These are phyloP conservation scores for Arabidopsis arenosa DNA, from an alignment of 345 rosid species.

Conservation along the genomic window DNA sequence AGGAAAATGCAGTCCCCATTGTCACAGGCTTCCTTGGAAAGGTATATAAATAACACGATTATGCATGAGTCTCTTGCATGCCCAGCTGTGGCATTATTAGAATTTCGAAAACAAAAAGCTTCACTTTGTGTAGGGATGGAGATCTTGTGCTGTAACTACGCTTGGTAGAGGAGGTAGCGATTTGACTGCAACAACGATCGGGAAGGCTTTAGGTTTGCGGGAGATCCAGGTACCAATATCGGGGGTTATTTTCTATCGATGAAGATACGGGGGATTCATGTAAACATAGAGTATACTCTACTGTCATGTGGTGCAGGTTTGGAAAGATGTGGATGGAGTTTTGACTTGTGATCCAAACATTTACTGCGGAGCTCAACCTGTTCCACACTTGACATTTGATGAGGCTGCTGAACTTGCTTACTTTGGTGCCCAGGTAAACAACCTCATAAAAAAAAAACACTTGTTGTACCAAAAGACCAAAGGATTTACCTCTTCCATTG, in stretches of 20 bases:
- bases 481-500: not conserved
- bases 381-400: conserved; percentile 86
- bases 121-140: conserved; percentile 66
- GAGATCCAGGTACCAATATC: conserved; percentile 79
- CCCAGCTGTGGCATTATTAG: not conserved
- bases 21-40: conserved; percentile 93
- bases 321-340: conserved; percentile 98
- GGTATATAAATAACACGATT: conserved; percentile 38
- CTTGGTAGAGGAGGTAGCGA: conserved; percentile 96
- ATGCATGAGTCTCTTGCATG: not conserved
- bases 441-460: not conserved
- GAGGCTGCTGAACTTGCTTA: conserved; percentile 98
- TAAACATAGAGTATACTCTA: not conserved
- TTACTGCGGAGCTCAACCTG: conserved; percentile 65
- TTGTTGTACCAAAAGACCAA: not conserved
- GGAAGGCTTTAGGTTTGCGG: conserved; percentile 77
- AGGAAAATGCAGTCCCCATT: conserved; percentile 77
- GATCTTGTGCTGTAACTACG: conserved; percentile 84
- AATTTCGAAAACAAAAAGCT: not conserved
- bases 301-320: conserved; percentile 57
- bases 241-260: not conserved
- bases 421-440: conserved; percentile 93
- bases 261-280: not conserved
- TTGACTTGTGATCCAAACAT: conserved; percentile 92
- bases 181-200: conserved; percentile 93